phyloP scores from a whole-genome alignment of 805 yeast species.

The Scheffersomyces ergatensis region DNA sequence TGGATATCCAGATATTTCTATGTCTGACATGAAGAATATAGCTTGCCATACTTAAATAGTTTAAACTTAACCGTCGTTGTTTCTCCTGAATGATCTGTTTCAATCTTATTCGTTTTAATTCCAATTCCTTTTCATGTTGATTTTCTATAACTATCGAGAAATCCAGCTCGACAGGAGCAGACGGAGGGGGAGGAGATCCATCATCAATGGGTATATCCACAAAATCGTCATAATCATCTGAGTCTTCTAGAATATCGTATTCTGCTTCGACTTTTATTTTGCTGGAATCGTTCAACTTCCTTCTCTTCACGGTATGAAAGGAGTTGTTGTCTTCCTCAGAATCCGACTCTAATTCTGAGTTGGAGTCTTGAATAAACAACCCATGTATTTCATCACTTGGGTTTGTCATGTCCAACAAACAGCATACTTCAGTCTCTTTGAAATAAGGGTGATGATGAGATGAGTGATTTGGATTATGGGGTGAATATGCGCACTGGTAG shows the following conservation, averaged over 20 bases:
- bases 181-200: not conserved
- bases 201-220: conserved; percentile 5
- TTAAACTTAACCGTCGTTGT: conserved; percentile 9
- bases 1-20: conserved; percentile 20
- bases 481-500: no score
- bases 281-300: not conserved
- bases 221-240: conserved; percentile 4
- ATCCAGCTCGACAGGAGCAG: not conserved
- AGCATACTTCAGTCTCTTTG: no score
- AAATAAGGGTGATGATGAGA: no score
- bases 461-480: no score
- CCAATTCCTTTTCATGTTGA: not conserved
- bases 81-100: conserved; percentile 5
- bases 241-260: not conserved
- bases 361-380: not conserved
- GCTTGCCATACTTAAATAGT: conserved; percentile 20
- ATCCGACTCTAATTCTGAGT: not conserved
- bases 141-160: not conserved
- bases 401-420: not conserved
- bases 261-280: not conserved
- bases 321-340: not conserved
- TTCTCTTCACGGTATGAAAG: not conserved
- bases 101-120: not conserved
- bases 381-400: not conserved
- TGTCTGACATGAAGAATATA: conserved; percentile 18